These are phyloP conservation scores for Lycium barbarum DNA, from an alignment of 257 asterid genomes.

Conservation along the genomic window DNA sequence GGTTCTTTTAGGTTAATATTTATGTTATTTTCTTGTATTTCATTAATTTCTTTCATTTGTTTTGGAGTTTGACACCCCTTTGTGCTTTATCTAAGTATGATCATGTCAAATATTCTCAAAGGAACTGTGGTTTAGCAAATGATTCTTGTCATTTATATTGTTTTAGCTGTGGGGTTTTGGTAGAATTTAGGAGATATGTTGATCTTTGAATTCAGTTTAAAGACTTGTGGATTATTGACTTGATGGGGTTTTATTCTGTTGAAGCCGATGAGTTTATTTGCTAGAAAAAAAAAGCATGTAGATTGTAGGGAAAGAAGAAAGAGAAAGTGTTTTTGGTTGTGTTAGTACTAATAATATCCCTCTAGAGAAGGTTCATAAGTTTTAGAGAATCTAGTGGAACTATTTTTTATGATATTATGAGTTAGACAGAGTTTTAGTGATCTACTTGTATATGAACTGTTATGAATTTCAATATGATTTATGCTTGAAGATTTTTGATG, in stretches of 20 bases:
- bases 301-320: background rate
- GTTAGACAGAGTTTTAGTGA: background rate
- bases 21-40: background rate
- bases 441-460: background rate
- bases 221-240: background rate
- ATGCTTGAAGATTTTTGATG: slow-evolving; percentile 10
- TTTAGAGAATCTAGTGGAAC: background rate
- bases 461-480: background rate
- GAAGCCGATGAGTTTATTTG: background rate
- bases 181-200: background rate
- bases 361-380: background rate
- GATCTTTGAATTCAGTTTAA: background rate
- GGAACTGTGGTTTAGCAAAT: slow-evolving; percentile 2
- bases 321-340: background rate
- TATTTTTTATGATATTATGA: background rate
- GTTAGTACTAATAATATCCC: background rate
- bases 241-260: background rate
- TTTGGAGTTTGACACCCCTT: background rate
- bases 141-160: background rate
- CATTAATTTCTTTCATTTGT: background rate
- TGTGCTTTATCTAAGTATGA: background rate
- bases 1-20: background rate
- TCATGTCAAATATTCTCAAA: background rate
- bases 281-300: background rate
- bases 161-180: background rate